Conservation (phyloP, 352 stramenopile species). For the Phytophthora chlamydospora region DNA sequence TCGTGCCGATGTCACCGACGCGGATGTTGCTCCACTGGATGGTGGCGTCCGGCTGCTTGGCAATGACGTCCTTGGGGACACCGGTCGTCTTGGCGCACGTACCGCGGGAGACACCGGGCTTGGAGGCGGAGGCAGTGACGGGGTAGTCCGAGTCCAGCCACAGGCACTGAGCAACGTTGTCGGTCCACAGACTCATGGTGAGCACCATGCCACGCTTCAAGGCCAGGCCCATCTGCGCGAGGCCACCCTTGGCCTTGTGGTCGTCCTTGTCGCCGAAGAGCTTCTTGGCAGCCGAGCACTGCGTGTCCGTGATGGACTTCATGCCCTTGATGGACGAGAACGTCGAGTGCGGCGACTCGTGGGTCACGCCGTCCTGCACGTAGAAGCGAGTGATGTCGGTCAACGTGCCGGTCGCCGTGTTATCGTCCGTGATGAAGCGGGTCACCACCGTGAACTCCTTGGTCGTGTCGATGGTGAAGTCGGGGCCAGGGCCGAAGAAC, state of each 20-base stretch:
- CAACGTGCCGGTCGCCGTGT: conserved; percentile 1
- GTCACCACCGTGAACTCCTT: conserved; percentile 2
- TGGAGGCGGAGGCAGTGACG: conserved; percentile 18
- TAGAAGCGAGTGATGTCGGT: conserved; percentile 5
- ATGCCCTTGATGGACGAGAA: conserved; percentile 5
- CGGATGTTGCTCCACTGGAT: conserved; percentile 39
- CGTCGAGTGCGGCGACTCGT: conserved; percentile 4
- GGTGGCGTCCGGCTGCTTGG: conserved; percentile 39
- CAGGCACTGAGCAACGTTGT: conserved; percentile 49
- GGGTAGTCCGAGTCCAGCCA: conserved; percentile 62
- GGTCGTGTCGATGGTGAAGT: conserved; percentile 10
- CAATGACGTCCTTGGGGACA: conserved; percentile 37
- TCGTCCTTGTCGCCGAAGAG: conserved; percentile 50
- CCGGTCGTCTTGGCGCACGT: conserved; percentile 43
- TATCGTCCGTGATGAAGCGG: conserved; percentile 6
- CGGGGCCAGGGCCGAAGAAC: conserved; percentile 3
- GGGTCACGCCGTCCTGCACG: conserved; percentile 4
- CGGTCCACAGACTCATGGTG: conserved; percentile 61
- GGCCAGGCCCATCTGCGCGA: conserved; percentile 43
- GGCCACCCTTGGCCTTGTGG: conserved; percentile 25
- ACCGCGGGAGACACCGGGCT: conserved; percentile 45
- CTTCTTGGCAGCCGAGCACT: conserved; percentile 5
- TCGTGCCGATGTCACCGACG: conserved; percentile 49
- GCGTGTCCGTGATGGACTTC: conserved; percentile 1
- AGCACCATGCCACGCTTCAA: conserved; percentile 52